Percentiles rank a stretch among this genome's conserved stretches.
phyloP scores from a whole-genome alignment of 768 basidiomycete species.

The Lentinula aciculospora region DNA sequence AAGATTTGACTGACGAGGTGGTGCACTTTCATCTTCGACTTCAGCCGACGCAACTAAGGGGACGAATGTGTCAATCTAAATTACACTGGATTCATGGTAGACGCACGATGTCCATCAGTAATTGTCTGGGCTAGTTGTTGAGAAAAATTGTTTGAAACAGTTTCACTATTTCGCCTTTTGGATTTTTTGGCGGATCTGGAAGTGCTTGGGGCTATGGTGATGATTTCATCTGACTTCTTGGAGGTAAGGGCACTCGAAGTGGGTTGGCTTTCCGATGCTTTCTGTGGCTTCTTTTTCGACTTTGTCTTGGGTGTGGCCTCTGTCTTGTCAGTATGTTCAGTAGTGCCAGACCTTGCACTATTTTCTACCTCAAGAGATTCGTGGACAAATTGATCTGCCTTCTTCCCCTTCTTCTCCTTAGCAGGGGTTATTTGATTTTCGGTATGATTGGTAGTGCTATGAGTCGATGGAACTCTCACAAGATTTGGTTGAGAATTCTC shows the following conservation, averaged over 20 bases:
- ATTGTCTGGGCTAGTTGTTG: background rate
- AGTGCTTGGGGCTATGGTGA: background rate
- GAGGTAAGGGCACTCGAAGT: background rate
- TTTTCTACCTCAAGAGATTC: background rate
- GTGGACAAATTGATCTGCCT: background rate
- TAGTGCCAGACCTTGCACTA: background rate
- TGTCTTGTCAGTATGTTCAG: background rate
- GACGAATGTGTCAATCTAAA: background rate
- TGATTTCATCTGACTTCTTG: background rate
- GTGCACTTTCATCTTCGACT: background rate
- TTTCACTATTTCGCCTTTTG: background rate
- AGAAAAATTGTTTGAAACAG: background rate
- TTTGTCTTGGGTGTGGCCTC: background rate
- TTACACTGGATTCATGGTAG: no score
- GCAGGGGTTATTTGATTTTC: background rate
- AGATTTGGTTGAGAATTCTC: background rate
- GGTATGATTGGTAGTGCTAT: background rate
- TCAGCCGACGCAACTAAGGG: background rate
- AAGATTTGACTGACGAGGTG: background rate
- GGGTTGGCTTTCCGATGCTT: background rate
- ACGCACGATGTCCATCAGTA: background rate
- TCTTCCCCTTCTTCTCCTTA: conserved; percentile 16
- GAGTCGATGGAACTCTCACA: background rate
- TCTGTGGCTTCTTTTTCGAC: background rate
- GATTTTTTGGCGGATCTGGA: background rate